Percentiles rank a stretch among this genome's conserved stretches.
Evolutionary conservation across 164 flowering plant genomes (phyloP).

Genomic region (Piper betle): DNA sequence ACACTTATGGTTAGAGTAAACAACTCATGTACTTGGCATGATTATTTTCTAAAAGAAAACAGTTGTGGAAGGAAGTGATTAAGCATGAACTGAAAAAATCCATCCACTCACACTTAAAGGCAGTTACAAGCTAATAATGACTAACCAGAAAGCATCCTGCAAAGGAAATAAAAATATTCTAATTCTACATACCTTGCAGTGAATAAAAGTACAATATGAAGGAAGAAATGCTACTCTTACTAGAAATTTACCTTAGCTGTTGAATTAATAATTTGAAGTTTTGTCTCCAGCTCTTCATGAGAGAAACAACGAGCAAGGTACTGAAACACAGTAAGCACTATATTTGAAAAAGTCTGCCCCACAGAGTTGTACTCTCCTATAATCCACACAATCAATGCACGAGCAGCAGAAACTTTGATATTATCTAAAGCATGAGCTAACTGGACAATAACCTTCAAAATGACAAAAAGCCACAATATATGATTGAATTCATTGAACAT

Average conservation of each 20-base stretch:
- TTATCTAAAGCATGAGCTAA: conserved; percentile 72
- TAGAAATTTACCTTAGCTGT: conserved; percentile 45
- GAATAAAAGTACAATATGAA: not conserved
- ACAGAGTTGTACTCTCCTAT: conserved; percentile 69
- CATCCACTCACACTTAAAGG: too few species aligned
- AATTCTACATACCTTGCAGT: not conserved
- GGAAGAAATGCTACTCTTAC: not conserved
- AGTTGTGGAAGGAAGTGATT: too few species aligned
- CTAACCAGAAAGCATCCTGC: too few species aligned
- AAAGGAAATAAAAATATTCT: too few species aligned
- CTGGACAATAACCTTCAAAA: conserved; percentile 58
- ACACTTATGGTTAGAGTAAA: too few species aligned
- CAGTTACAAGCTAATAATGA: too few species aligned
- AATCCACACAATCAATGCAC: conserved; percentile 85
- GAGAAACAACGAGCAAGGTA: conserved; percentile 72
- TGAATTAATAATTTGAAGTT: conserved; percentile 80
- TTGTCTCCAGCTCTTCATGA: conserved; percentile 66
- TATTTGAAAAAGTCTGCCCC: conserved; percentile 52
- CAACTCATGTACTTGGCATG: too few species aligned
- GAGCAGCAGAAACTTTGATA: conserved; percentile 72
- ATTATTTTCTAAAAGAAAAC: too few species aligned
- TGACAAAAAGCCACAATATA: conserved; percentile 1
- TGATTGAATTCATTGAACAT: conserved; percentile 5
- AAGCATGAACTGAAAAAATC: too few species aligned
- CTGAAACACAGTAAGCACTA: conserved; percentile 41